A percentile compares a stretch with the other conserved stretches of the same genome.
Conservation (phyloP, 768 basidiomycete species). For the Phanerodontia chrysosporium region DNA sequence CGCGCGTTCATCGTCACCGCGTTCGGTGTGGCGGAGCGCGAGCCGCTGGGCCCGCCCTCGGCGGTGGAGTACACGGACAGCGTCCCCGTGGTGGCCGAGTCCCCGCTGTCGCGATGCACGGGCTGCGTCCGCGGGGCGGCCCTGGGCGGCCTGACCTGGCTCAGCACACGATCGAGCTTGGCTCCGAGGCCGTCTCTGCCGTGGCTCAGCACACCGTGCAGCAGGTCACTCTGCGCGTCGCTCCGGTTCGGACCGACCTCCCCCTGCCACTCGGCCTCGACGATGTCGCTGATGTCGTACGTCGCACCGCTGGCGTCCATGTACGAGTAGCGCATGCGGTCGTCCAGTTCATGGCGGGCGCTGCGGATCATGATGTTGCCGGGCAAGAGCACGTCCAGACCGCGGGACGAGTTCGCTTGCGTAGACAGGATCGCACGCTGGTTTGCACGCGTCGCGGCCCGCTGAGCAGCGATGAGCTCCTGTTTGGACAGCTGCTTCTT, state of each 20-base stretch:
- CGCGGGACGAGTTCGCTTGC: slow-evolving; percentile 78
- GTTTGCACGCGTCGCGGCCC: slow-evolving; percentile 80
- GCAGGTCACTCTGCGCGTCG: slow-evolving; percentile 47
- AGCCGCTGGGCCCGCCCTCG: slow-evolving; percentile 19
- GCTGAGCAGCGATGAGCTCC: slow-evolving; percentile 92
- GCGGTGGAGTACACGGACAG: slow-evolving; percentile 54
- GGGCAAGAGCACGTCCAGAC: slow-evolving; percentile 84
- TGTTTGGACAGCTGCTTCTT: slow-evolving; percentile 56
- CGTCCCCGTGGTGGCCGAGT: slow-evolving; percentile 29
- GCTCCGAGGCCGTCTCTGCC: slow-evolving; percentile 60
- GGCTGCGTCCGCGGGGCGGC: slow-evolving; percentile 23
- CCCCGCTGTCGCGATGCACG: slow-evolving; percentile 20
- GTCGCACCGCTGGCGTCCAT: slow-evolving; percentile 88
- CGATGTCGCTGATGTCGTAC: slow-evolving; percentile 89
- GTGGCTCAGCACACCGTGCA: slow-evolving; percentile 60
- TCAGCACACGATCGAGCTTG: slow-evolving; percentile 69
- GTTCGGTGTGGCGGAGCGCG: slow-evolving; percentile 31
- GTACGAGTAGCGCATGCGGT: slow-evolving; percentile 88
- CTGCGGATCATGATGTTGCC: slow-evolving; percentile 85
- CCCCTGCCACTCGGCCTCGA: slow-evolving; percentile 83
- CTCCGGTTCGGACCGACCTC: slow-evolving; percentile 23
- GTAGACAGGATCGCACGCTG: slow-evolving; percentile 84
- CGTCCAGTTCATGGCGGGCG: slow-evolving; percentile 64
- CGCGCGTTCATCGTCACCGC: slow-evolving; percentile 13
- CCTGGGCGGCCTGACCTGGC: slow-evolving; percentile 69